phyloP scores from a whole-genome alignment of 1,139 yeast genomes.

The Candida tropicalis region DNA sequence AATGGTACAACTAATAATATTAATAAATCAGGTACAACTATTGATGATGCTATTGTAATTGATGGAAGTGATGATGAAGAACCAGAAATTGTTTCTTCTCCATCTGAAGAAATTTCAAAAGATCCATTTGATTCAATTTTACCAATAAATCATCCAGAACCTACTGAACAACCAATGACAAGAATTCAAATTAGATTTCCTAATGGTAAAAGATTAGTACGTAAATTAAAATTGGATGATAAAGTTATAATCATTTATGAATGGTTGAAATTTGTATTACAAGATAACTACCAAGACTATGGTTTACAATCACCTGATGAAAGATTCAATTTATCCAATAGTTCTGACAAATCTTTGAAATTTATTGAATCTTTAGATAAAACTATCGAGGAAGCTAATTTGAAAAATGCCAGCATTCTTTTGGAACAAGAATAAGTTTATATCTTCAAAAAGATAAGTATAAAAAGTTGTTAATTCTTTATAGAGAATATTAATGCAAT shows the following conservation, averaged over 20 bases:
- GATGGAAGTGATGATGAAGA: slow-evolving; percentile 17
- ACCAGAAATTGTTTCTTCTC: slow-evolving; percentile 1
- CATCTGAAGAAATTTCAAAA: slow-evolving; percentile 10
- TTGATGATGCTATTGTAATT: slow-evolving; percentile 30
- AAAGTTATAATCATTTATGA: slow-evolving; percentile 44
- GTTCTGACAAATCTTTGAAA: slow-evolving; percentile 68
- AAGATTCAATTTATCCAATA: slow-evolving; percentile 52
- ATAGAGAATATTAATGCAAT: slow-evolving; percentile 1
- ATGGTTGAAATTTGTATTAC: slow-evolving; percentile 60
- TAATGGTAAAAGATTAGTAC: slow-evolving; percentile 81
- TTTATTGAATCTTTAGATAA: slow-evolving; percentile 59
- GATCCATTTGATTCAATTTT: slow-evolving; percentile 45
- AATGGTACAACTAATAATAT: slow-evolving; percentile 14
- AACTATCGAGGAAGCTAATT: slow-evolving; percentile 73
- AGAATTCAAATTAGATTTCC: slow-evolving; percentile 87
- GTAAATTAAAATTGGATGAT: slow-evolving; percentile 63
- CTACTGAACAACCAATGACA: slow-evolving; percentile 61
- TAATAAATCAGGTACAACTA: slow-evolving; percentile 22
- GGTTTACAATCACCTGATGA: slow-evolving; percentile 41
- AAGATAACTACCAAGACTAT: slow-evolving; percentile 49
- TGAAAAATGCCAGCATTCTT: slow-evolving; percentile 79
- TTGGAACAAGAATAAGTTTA: slow-evolving; percentile 62
- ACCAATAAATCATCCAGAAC: slow-evolving; percentile 57
- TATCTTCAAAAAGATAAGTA: too few species aligned
- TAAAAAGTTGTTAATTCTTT: too few species aligned